Evolutionary conservation across 1,284 basidiomycete genomes (phyloP).

Genomic region (Heterobasidion parviporum): DNA sequence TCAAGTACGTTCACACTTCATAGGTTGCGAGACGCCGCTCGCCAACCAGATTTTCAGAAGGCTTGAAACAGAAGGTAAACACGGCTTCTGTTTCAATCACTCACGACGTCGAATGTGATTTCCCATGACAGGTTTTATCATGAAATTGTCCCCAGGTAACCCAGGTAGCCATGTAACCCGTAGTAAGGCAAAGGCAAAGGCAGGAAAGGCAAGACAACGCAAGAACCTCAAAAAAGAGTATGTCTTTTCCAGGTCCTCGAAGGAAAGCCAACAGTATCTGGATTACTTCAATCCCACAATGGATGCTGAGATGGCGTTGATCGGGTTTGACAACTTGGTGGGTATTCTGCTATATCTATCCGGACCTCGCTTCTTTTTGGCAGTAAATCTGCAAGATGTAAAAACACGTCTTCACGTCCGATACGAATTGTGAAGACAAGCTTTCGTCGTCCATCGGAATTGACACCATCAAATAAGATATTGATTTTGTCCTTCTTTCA

Average conservation of each 20-base stretch:
- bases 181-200: slow-evolving; percentile 16
- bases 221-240: slow-evolving; percentile 53
- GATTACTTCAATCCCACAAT: slow-evolving; percentile 63
- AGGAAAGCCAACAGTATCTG: slow-evolving; percentile 37
- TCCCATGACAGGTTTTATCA: slow-evolving; percentile 48
- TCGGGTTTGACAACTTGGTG: slow-evolving; percentile 53
- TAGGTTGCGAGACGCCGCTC: slow-evolving; percentile 48
- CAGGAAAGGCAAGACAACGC: slow-evolving; percentile 35
- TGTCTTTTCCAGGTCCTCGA: slow-evolving; percentile 41
- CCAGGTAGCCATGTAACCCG: not conserved
- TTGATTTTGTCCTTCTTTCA: not conserved
- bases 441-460: not conserved
- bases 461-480: not conserved
- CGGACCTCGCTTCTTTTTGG: not conserved
- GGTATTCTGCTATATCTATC: slow-evolving; percentile 14
- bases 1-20: not conserved
- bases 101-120: not conserved
- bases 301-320: slow-evolving; percentile 47
- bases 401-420: not conserved
- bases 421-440: not conserved
- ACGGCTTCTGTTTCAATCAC: not conserved
- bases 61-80: slow-evolving; percentile 59
- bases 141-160: slow-evolving; percentile 13
- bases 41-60: slow-evolving; percentile 57
- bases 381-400: not conserved